Evolutionary conservation across 441 rosid species (phyloP), one percentile per base, ranked within the genome.

Genomic region (Syzygium syzygioides): DNA sequence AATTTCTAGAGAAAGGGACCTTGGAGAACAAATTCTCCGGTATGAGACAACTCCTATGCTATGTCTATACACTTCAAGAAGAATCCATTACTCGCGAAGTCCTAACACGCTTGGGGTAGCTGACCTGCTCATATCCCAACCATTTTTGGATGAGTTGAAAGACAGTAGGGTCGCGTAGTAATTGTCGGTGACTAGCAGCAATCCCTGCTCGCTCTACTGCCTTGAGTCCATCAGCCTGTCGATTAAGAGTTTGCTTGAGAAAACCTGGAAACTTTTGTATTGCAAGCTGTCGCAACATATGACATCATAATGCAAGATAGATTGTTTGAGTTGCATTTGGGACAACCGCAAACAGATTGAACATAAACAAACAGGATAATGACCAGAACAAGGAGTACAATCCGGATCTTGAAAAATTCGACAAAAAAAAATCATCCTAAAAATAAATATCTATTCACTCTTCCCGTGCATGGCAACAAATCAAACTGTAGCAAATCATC

Each of bases 121-220:
- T 92, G 0, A 76, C 18, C 88, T 89, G 91, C 83, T 94, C 97
- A 57, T 92, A 92, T 89, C 96, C 98, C 87, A 96, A 86, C 99
- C 99, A 97, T 86, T 90, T 94, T 79, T 92, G 92, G 85, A 97
- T 90, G 85, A 90, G 93, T 85, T 93, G 64, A 90, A 94, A 94
- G 55, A 94, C 96, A 10, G 89, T 92, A 79, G 92, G 55, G 89
- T 96, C 94, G 1, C 91, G 56, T 32, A 97, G 93, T 76, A 97
- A 92, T 68, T 93, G 96, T 2, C 98, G 94, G 89, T 97, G 98
- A 87, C 89, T 91, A 4, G 93, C 97, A 1, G 93, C 91, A 25
- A 96, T 89, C 88, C 97, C 98, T 17, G 92, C 95, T 87, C 98
- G 94, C 87, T 95, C 97, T 9, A 87, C 94, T 34, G 96, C 94